Evolutionary conservation across 257 asterid genomes (phyloP), one percentile per base, ranked within the genome.

Genomic region (Solanum dulcamara): DNA sequence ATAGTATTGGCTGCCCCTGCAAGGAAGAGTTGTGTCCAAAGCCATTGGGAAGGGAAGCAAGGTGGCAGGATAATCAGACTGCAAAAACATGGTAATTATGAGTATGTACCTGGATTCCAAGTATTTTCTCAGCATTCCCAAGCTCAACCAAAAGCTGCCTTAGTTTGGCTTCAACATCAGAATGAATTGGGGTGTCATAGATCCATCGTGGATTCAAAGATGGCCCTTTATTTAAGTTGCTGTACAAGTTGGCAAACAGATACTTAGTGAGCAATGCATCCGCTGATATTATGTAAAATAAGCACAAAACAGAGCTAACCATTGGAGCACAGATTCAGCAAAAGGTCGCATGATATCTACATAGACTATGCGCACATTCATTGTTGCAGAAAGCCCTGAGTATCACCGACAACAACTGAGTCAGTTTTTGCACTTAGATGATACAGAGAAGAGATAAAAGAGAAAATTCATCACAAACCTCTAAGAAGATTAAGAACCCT

Each of bases 401-500:
- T 84, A 77, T 86, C 85, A 88, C 87, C 59, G 85, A 10, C 60
- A 89, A 51, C 57, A 85, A 84, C 86, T 81, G 82, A 85, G 75
- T 85, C 70, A 77, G 85, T 53, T 83, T 44, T 79, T 59, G 44
- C 71, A 84, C 44, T 48, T 81, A 38, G 82, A 87, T 24, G 82
- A 81, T 85, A 89, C 85, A 85, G 51, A 35, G 83, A 86, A 87
- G 81, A 85, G 68, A 82, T 44, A 7, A 46, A 59, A 50, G 57
- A 46, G 28, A n/a, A 79, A 50, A 85, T 84, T 59, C 60, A 90
- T 85, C 85, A 24, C 57, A 87, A 86, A 94, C 99, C 99, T 93
- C 99, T 90, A 74, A 96, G 98, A 85, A 96, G 98, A 91, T 96
- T 96, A 90, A 96, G 90, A 85, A 96, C 98, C 86, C 99, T 91